A percentile compares a stretch with the other conserved stretches of the same genome.
These are phyloP conservation scores for Ceratocystis papillata DNA, from an alignment of 2,329 filamentous ascomycete genomes.

Conservation along the genomic window DNA sequence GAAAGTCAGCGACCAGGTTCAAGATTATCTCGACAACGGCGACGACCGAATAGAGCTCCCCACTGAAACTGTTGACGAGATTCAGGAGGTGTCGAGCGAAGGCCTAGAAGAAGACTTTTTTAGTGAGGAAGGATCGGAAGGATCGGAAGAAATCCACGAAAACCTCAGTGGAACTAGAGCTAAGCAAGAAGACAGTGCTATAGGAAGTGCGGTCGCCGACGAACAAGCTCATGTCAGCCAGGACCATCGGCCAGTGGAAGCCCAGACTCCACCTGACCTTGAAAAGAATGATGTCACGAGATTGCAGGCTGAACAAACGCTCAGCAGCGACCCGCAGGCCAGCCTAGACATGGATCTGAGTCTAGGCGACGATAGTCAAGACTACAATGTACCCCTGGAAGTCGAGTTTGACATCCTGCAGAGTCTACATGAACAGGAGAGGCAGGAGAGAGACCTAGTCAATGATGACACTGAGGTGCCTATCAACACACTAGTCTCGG, in stretches of 20 bases:
- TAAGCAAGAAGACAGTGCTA: not conserved
- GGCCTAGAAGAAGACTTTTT: not conserved
- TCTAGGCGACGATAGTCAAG: not conserved
- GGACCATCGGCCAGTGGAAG: not conserved
- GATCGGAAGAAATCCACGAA: not conserved
- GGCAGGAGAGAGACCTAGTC: not conserved
- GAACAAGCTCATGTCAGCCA: not conserved
- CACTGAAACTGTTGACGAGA: not conserved
- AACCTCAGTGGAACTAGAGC: not conserved
- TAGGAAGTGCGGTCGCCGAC: too few species aligned
- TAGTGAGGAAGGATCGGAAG: not conserved
- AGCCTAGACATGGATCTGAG: not conserved
- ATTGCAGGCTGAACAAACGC: not conserved
- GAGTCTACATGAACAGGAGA: not conserved
- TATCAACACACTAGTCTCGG: not conserved
- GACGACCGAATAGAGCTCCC: constrained; percentile 8
- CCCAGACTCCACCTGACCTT: too few species aligned
- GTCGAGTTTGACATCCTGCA: not conserved
- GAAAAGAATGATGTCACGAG: too few species aligned
- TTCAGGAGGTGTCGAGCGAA: not conserved
- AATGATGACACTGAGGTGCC: not conserved
- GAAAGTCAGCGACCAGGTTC: not conserved
- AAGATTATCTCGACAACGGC: not conserved
- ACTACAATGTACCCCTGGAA: not conserved
- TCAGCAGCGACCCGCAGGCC: not conserved